These are phyloP conservation scores for Cryptococcus sp. DNA, from an alignment of 1,284 basidiomycete genomes.

Conservation along the genomic window DNA sequence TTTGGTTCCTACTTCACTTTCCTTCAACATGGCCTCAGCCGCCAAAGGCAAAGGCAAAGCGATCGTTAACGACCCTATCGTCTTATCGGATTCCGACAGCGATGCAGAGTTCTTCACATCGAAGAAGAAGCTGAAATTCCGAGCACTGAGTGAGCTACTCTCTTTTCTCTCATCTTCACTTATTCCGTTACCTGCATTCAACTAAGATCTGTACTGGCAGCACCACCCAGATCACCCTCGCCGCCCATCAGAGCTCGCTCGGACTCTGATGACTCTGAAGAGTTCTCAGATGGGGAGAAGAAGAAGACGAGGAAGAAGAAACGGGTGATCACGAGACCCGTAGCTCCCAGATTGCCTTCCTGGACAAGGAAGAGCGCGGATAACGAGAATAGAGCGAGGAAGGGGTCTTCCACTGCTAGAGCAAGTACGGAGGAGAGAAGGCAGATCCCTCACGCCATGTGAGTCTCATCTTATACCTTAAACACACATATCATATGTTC, in stretches of 20 bases:
- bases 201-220: constrained; percentile 2
- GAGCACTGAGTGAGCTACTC: constrained; percentile 7
- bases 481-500: background rate
- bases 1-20: background rate
- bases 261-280: constrained; percentile 19
- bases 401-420: constrained; percentile 6
- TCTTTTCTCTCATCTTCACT: background rate
- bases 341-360: constrained; percentile 14
- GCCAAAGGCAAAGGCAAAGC: constrained; percentile 26
- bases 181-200: background rate
- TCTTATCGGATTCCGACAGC: constrained; percentile 20
- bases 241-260: constrained; percentile 6
- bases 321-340: constrained; percentile 4
- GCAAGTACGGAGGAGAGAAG: constrained; percentile 21
- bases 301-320: constrained; percentile 23
- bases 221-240: constrained; percentile 11
- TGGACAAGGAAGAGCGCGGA: constrained; percentile 17
- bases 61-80: constrained; percentile 5
- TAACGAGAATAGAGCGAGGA: constrained; percentile 12
- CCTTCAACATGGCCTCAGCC: constrained; percentile 5
- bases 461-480: background rate
- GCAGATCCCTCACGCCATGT: background rate
- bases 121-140: constrained; percentile 13
- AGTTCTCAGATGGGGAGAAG: constrained; percentile 6
- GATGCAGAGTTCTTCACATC: constrained; percentile 38